Percentiles rank a stretch among this genome's conserved stretches.
Evolutionary conservation across 2,329 filamentous ascomycete genomes (phyloP).

Genomic region (Botrytis squamosa): DNA sequence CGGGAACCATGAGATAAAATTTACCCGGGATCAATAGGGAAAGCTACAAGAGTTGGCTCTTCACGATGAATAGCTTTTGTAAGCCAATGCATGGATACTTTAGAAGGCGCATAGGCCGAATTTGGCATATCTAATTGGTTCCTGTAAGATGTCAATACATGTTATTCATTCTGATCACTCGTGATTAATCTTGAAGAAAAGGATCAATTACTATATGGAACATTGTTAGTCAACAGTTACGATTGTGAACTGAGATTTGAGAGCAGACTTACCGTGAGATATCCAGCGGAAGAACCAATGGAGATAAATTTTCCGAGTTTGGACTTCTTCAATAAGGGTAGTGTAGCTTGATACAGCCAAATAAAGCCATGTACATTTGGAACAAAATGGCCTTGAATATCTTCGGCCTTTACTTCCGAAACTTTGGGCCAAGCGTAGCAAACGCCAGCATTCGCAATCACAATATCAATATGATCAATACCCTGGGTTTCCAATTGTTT

Average conservation of each 20-base stretch:
- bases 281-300: not conserved
- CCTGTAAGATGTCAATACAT: not conserved
- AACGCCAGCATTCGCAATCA: constrained; percentile 52
- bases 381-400: not conserved
- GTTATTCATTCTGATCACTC: not conserved
- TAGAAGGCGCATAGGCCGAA: not conserved
- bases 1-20: not conserved
- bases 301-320: not conserved
- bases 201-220: not conserved
- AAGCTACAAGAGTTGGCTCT: not conserved
- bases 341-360: not conserved
- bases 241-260: not conserved
- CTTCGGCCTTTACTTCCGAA: not conserved
- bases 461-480: constrained; percentile 21
- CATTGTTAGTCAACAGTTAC: not conserved
- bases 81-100: not conserved
- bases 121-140: not conserved
- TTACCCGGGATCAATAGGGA: not conserved
- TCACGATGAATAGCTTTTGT: not conserved
- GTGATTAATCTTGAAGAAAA: not conserved
- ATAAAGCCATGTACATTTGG: not conserved
- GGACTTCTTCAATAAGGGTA: not conserved
- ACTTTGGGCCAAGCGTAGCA: not conserved
- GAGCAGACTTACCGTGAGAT: not conserved
- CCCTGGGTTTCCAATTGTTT: constrained; percentile 32